These are phyloP conservation scores for Phoenix roebelenii DNA, from an alignment of 176 grass and related monocot genomes.

Conservation along the genomic window DNA sequence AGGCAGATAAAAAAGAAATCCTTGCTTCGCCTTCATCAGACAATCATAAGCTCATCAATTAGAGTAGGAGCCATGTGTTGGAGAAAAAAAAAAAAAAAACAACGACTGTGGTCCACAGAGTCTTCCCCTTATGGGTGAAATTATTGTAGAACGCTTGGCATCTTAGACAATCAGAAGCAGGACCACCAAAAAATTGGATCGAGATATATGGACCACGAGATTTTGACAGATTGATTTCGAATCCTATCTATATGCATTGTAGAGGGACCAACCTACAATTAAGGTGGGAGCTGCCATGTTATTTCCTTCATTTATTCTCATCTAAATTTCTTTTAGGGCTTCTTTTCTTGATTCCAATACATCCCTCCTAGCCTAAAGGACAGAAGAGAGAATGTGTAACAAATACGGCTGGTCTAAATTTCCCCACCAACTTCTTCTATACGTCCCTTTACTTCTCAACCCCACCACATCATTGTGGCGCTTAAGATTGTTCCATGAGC, in stretches of 20 bases:
- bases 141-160: neutral
- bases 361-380: constrained; percentile 7
- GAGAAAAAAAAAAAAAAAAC: no score
- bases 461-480: constrained; percentile 11
- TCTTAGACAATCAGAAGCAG: neutral
- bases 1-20: no score
- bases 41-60: constrained; percentile 20
- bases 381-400: neutral
- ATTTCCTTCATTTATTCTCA: no score
- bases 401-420: neutral
- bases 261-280: no score
- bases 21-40: neutral
- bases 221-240: no score
- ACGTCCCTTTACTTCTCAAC: neutral
- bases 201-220: no score
- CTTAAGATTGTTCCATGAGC: neutral
- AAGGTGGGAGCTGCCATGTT: no score
- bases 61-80: constrained; percentile 18
- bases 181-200: no score
- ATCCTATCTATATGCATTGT: no score
- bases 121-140: constrained; percentile 12
- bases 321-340: neutral
- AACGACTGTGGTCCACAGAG: constrained; percentile 24
- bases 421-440: constrained; percentile 1
- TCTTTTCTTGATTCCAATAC: neutral